phyloP scores from a whole-genome alignment of 1,284 basidiomycete species.

The Cryptococcus jaspeensis region DNA sequence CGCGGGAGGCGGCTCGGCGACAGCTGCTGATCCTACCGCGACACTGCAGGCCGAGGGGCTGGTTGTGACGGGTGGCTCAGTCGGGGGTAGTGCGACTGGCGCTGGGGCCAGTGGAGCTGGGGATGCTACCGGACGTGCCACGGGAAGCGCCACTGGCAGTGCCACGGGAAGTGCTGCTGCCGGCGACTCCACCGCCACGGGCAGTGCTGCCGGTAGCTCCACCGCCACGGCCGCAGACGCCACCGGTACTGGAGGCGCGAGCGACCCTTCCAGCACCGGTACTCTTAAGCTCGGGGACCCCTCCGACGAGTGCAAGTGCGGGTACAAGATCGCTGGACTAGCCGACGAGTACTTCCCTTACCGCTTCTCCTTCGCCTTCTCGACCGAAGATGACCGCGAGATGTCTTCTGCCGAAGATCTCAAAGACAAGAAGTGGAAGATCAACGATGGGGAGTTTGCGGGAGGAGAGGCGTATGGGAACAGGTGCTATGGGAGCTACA shows the following conservation, averaged over 20 bases:
- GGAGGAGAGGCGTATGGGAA: slow-evolving; percentile 1
- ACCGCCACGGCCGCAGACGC: background rate
- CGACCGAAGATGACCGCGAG: background rate
- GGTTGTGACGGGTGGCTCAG: no score
- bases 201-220: background rate
- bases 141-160: background rate
- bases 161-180: background rate
- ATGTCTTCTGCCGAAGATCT: background rate
- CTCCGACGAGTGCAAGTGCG: slow-evolving; percentile 10
- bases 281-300: background rate
- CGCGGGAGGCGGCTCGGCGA: no score
- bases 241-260: background rate
- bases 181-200: background rate
- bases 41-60: no score
- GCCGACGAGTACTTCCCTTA: slow-evolving; percentile 7
- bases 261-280: background rate
- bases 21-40: background rate
- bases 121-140: background rate
- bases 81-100: background rate
- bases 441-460: slow-evolving; percentile 2
- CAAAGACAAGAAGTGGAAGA: slow-evolving; percentile 2
- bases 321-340: slow-evolving; percentile 8
- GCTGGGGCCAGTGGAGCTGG: background rate
- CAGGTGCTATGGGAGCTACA: background rate
- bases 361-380: slow-evolving; percentile 7